phyloP scores from a whole-genome alignment of 2,329 filamentous ascomycete species.

The Aspergillus ochraceoroseus region DNA sequence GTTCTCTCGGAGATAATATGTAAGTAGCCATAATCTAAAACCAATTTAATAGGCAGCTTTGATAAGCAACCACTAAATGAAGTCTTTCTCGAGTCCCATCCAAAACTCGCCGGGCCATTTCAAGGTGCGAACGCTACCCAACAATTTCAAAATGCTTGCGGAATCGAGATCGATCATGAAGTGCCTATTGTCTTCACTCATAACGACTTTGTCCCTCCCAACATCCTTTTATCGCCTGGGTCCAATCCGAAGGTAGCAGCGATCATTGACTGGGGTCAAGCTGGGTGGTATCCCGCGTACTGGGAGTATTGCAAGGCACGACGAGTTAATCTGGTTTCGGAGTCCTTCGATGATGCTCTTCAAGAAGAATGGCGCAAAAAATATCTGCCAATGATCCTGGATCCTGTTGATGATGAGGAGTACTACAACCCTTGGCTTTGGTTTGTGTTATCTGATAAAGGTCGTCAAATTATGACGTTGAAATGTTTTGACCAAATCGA shows the following conservation, averaged over 20 bases:
- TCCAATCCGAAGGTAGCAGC: conserved; percentile 20
- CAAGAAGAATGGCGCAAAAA: conserved; percentile 31
- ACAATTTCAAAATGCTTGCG: conserved; percentile 30
- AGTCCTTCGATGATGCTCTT: conserved; percentile 14
- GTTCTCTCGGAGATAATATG: conserved; percentile 3
- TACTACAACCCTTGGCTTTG: conserved; percentile 33
- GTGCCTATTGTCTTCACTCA: conserved; percentile 25
- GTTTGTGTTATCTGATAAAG: conserved; percentile 29
- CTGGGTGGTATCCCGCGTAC: conserved; percentile 32
- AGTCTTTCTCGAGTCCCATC: conserved; percentile 23
- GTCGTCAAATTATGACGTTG: too few relatives aligned
- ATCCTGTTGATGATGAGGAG: conserved; percentile 31
- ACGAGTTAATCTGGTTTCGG: conserved; percentile 20
- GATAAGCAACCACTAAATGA: conserved; percentile 31
- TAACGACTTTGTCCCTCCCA: conserved; percentile 20
- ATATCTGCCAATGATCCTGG: conserved; percentile 32
- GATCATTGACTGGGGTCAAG: conserved; percentile 30
- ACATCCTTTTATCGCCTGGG: conserved; percentile 25
- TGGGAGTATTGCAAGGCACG: conserved; percentile 33
- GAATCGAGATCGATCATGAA: conserved; percentile 28
- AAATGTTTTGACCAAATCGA: too few relatives aligned
- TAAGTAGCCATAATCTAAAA: too few relatives aligned
- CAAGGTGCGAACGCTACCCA: conserved; percentile 28
- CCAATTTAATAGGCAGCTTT: conserved; percentile 27
- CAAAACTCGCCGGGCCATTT: conserved; percentile 29